Conservation (phyloP, 2,329 filamentous ascomycete species). For the Epicoccum nigrum region DNA sequence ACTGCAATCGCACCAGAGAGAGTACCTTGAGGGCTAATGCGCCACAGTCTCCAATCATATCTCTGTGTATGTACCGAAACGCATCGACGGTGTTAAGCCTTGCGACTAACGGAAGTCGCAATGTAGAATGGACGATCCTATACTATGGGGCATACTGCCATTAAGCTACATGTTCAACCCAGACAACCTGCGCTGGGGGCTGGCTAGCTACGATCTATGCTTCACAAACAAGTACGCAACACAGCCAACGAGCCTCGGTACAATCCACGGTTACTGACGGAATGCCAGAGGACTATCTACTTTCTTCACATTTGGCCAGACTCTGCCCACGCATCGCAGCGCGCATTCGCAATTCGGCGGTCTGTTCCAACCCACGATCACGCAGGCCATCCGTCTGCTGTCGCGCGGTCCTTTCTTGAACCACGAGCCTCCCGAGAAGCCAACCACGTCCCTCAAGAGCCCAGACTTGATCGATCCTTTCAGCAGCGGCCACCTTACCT, state of each 20-base stretch:
- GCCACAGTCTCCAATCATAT: constrained; percentile 81
- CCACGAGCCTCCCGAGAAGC: constrained; percentile 32
- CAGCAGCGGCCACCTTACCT: constrained; percentile 60
- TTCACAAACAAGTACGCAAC: constrained; percentile 77
- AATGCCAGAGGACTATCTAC: constrained; percentile 65
- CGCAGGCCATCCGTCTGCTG: constrained; percentile 82
- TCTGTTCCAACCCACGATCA: constrained; percentile 86
- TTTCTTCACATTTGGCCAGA: constrained; percentile 90
- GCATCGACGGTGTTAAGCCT: constrained; percentile 8
- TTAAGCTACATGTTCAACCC: constrained; percentile 73
- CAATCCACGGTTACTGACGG: constrained; percentile 17
- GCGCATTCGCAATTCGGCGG: constrained; percentile 81
- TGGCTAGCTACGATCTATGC: constrained; percentile 95
- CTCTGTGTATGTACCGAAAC: constrained; percentile 72
- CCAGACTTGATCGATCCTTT: constrained; percentile 59
- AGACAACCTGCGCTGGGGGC: constrained; percentile 80
- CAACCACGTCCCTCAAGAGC: constrained; percentile 31
- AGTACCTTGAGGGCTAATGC: constrained; percentile 20
- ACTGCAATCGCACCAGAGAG: background rate
- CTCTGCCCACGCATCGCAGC: constrained; percentile 83
- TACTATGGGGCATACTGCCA: constrained; percentile 91
- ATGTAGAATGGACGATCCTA: constrained; percentile 84
- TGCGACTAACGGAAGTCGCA: constrained; percentile 18
- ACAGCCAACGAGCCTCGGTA: background rate
- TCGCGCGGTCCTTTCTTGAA: constrained; percentile 62